These are phyloP conservation scores for Arabidopsis lyrata DNA, from an alignment of 441 rosid genomes.

Conservation along the genomic window DNA sequence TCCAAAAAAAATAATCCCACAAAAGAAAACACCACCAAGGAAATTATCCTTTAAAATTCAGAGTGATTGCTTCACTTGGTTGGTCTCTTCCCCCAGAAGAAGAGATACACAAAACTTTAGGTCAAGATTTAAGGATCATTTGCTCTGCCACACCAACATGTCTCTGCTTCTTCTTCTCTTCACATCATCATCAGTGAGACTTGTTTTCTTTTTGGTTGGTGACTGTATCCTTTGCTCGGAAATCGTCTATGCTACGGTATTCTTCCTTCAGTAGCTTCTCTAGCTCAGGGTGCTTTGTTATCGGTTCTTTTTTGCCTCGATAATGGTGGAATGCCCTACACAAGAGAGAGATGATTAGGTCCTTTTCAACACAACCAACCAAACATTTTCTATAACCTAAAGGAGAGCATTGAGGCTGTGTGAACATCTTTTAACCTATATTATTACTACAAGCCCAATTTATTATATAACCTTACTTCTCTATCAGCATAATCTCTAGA, in stretches of 20 bases:
- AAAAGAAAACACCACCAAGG: conserved; percentile 36
- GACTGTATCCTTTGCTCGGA: conserved; percentile 61
- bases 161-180: conserved; percentile 29
- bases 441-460: neutral
- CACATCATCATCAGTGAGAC: conserved; percentile 30
- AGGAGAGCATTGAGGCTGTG: neutral
- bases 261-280: conserved; percentile 81
- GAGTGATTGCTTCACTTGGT: conserved; percentile 39
- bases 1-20: neutral
- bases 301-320: conserved; percentile 59
- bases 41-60: conserved; percentile 35
- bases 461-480: neutral
- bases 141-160: conserved; percentile 21
- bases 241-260: conserved; percentile 72
- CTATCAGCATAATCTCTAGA: conserved; percentile 1
- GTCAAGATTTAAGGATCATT: conserved; percentile 36
- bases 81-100: conserved; percentile 27
- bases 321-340: conserved; percentile 98
- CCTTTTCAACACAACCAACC: conserved; percentile 3
- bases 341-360: neutral
- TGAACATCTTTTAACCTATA: neutral
- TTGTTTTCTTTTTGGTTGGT: conserved; percentile 48
- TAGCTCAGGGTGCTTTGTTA: conserved; percentile 77
- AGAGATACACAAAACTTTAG: conserved; percentile 37
- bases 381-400: neutral